Conservation (phyloP, 2,329 filamentous ascomycete species). For the Calonectria multiphialidica region DNA sequence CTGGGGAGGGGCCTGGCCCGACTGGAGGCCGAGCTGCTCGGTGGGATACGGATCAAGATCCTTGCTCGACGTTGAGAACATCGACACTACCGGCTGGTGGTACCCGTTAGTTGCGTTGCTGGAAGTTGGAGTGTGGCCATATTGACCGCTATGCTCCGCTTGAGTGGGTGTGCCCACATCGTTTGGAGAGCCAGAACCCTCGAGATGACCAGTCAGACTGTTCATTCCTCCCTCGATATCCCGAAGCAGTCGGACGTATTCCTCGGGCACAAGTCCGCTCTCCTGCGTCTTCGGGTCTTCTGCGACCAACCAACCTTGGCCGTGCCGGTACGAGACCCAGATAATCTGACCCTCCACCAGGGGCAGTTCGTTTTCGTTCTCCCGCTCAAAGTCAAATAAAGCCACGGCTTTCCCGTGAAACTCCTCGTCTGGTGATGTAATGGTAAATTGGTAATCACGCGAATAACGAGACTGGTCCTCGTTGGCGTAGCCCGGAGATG, state of each 20-base stretch:
- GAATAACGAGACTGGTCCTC: slow-evolving; percentile 86
- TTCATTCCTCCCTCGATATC: slow-evolving; percentile 94
- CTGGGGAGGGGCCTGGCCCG: slow-evolving; percentile 73
- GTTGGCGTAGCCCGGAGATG: slow-evolving; percentile 68
- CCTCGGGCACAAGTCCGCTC: slow-evolving; percentile 94
- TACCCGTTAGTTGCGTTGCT: slow-evolving; percentile 70
- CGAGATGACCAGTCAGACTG: slow-evolving; percentile 74
- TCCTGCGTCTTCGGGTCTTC: slow-evolving; percentile 95
- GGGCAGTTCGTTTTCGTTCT: slow-evolving; percentile 96
- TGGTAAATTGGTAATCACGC: slow-evolving; percentile 93
- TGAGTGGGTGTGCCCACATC: slow-evolving; percentile 73
- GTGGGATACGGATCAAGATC: slow-evolving; percentile 77
- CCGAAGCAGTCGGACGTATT: slow-evolving; percentile 91
- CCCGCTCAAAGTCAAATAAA: slow-evolving; percentile 92
- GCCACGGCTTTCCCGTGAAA: slow-evolving; percentile 98
- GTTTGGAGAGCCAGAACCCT: slow-evolving; percentile 64
- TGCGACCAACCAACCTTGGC: slow-evolving; percentile 96
- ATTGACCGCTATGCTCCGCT: slow-evolving; percentile 63
- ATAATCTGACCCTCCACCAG: slow-evolving; percentile 96
- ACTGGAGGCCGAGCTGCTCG: slow-evolving; percentile 71
- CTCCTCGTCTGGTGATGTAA: slow-evolving; percentile 94
- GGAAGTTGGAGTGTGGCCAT: slow-evolving; percentile 61
- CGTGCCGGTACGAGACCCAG: slow-evolving; percentile 94
- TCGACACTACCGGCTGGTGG: slow-evolving; percentile 75
- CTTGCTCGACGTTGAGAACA: slow-evolving; percentile 78